A percentile compares a stretch with the other conserved stretches of the same genome.
Conservation (phyloP, 768 basidiomycete genomes). For the Suillus sp. region DNA sequence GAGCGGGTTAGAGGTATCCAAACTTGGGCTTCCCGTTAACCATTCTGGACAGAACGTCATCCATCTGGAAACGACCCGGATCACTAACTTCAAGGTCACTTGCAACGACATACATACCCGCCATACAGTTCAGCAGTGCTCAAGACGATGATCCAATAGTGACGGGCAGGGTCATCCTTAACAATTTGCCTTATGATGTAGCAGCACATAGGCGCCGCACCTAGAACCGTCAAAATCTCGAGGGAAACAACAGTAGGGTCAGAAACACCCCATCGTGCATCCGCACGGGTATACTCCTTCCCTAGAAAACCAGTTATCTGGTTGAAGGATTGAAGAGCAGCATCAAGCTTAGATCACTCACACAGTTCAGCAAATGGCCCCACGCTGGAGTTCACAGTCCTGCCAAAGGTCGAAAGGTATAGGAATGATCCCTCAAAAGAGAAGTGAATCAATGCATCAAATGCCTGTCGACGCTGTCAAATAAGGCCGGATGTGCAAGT, state of each 20-base stretch:
- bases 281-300: constrained; percentile 81
- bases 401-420: constrained; percentile 73
- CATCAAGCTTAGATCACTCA: constrained; percentile 37
- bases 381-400: constrained; percentile 66
- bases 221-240: constrained; percentile 79
- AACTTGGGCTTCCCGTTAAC: constrained; percentile 71
- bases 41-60: constrained; percentile 92
- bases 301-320: constrained; percentile 42
- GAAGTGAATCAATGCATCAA: constrained; percentile 82
- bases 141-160: constrained; percentile 74
- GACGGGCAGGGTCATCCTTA: constrained; percentile 59
- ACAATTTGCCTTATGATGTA: constrained; percentile 70
- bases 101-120: constrained; percentile 45
- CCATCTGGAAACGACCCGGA: constrained; percentile 51
- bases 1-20: constrained; percentile 69
- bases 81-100: neutral
- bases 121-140: constrained; percentile 80
- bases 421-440: constrained; percentile 80
- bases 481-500: constrained; percentile 3
- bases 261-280: constrained; percentile 78
- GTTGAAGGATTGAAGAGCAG: constrained; percentile 1
- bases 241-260: constrained; percentile 83
- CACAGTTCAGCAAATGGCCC: constrained; percentile 77
- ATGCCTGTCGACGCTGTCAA: constrained; percentile 48
- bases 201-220: constrained; percentile 70